Evolutionary conservation across 2,329 filamentous ascomycete genomes (phyloP).

Genomic region (Pseudopyricularia javanii): DNA sequence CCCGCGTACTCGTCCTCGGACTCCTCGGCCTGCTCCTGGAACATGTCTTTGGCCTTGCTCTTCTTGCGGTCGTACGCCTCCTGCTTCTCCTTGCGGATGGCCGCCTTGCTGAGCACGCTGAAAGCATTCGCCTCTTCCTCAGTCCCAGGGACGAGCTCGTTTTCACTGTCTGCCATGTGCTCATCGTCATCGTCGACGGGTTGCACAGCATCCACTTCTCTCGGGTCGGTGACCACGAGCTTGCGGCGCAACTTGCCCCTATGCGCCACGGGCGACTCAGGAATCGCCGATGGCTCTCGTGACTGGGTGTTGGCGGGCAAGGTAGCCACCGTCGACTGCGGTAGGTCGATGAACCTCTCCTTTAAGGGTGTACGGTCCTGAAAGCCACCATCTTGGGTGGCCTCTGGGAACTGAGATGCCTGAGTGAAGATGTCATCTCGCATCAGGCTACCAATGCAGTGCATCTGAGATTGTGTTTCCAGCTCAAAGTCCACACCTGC

Average conservation of each 20-base stretch:
- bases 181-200: conserved; percentile 8
- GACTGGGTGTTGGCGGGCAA: conserved; percentile 31
- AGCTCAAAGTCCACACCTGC: conserved; percentile 37
- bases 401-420: conserved; percentile 55
- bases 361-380: conserved; percentile 60
- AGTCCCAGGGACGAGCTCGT: background rate
- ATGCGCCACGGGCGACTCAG: conserved; percentile 55
- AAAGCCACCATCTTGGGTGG: conserved; percentile 73
- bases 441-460: conserved; percentile 44
- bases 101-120: conserved; percentile 31
- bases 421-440: conserved; percentile 20
- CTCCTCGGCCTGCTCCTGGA: conserved; percentile 90
- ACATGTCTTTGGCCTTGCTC: conserved; percentile 74
- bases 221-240: conserved; percentile 30
- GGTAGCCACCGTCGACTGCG: conserved; percentile 60
- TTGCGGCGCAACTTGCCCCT: conserved; percentile 41
- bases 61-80: conserved; percentile 69
- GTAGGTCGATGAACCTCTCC: conserved; percentile 49
- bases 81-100: conserved; percentile 34
- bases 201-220: conserved; percentile 18
- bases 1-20: conserved; percentile 98
- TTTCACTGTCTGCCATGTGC: background rate
- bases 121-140: conserved; percentile 3
- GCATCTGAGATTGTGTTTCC: conserved; percentile 43
- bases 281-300: conserved; percentile 16